These are phyloP conservation scores for Wickerhamomyces bovis DNA, from an alignment of 805 yeast genomes.

Conservation along the genomic window DNA sequence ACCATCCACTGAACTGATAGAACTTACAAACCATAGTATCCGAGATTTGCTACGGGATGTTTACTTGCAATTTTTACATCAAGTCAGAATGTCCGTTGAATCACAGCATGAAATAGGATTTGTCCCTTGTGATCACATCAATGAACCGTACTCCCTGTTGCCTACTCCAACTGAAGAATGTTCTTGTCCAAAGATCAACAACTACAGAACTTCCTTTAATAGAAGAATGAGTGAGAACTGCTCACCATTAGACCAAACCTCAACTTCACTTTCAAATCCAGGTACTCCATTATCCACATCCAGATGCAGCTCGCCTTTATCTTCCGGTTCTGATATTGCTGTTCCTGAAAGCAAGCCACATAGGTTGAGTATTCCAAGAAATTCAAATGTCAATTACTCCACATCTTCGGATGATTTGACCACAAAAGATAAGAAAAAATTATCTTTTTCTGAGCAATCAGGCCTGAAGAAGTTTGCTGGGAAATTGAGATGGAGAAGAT, in stretches of 20 bases:
- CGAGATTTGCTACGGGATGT: conserved; percentile 21
- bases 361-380: conserved; percentile 2
- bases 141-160: conserved; percentile 12
- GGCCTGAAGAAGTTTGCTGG: conserved; percentile 24
- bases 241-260: conserved; percentile 17
- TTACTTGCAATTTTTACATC: conserved; percentile 20
- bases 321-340: conserved; percentile 6
- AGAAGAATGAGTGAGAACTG: conserved; percentile 15
- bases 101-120: conserved; percentile 7
- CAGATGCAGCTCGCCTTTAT: conserved; percentile 16
- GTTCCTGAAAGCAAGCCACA: background rate
- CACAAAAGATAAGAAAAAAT: conserved; percentile 5
- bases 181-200: background rate
- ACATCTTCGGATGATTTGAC: conserved; percentile 11
- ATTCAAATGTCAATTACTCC: background rate
- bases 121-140: conserved; percentile 6
- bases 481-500: conserved; percentile 25
- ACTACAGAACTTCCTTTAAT: background rate
- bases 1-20: conserved; percentile 14
- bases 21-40: conserved; percentile 16
- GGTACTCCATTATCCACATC: background rate
- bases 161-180: conserved; percentile 14
- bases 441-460: conserved; percentile 13
- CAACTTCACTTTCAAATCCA: background rate
- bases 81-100: conserved; percentile 6